Conservation (phyloP, 2,329 filamentous ascomycete species). For the Nemania sp. region DNA sequence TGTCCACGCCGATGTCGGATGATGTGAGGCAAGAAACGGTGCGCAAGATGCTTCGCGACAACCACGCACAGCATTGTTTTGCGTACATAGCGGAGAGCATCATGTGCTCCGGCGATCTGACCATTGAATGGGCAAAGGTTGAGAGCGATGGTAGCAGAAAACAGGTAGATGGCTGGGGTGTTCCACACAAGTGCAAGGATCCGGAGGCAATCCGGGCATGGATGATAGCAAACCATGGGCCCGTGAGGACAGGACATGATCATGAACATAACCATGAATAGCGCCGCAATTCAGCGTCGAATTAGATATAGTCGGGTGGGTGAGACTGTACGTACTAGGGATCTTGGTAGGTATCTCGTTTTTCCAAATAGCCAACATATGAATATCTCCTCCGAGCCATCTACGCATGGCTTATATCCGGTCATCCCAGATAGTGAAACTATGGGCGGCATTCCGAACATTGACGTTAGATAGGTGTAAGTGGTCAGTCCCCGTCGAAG, state of each 20-base stretch:
- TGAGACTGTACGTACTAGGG: no score
- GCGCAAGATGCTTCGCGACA: neutral
- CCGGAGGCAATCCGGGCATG: neutral
- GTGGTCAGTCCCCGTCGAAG: no score
- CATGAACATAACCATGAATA: neutral
- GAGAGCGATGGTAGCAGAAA: neutral
- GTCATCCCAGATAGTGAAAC: no score
- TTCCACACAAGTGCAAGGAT: neutral
- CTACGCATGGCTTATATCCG: no score
- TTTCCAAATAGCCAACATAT: no score
- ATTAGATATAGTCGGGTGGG: no score
- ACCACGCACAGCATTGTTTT: neutral
- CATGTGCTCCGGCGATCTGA: neutral
- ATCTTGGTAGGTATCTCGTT: no score
- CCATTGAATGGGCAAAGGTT: constrained; percentile 1
- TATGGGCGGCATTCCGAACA: no score
- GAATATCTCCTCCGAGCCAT: no score
- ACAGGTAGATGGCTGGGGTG: neutral
- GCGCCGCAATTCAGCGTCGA: neutral
- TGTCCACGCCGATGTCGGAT: neutral
- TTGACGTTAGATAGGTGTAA: no score
- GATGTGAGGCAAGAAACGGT: no score
- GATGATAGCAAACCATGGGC: neutral
- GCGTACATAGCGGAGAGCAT: neutral
- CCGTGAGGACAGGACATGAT: neutral